Conservation (phyloP, 2,329 filamentous ascomycete species). For the Exophiala bonariae region DNA sequence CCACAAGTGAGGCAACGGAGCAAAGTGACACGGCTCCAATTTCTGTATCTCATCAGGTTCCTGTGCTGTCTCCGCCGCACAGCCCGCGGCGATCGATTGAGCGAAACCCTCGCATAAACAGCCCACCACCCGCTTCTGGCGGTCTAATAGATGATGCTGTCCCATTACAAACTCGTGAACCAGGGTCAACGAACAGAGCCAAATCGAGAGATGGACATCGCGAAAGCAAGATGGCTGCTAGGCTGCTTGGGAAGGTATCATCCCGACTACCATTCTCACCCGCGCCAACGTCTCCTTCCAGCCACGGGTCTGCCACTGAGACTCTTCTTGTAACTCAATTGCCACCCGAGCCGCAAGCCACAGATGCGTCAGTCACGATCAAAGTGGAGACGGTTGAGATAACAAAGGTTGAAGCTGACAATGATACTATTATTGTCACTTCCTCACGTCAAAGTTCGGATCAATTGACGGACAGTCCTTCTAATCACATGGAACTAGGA, state of each 20-base stretch:
- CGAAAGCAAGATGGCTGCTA: constrained; percentile 17
- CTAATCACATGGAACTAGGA: background rate
- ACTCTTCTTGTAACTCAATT: background rate
- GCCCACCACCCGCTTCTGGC: background rate
- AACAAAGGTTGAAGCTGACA: constrained; percentile 25
- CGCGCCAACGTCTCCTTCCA: constrained; percentile 25
- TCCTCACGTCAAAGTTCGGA: background rate
- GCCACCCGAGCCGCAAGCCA: background rate
- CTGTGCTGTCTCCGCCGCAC: constrained; percentile 23
- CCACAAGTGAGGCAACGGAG: constrained; percentile 1
- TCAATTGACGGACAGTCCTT: background rate
- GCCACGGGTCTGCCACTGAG: constrained; percentile 16
- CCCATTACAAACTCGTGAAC: background rate
- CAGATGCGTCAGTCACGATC: constrained; percentile 19
- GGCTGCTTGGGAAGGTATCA: constrained; percentile 15
- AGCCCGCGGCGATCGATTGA: constrained; percentile 13
- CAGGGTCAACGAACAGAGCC: constrained; percentile 1
- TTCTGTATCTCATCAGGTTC: background rate
- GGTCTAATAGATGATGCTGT: background rate
- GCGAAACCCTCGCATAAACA: background rate
- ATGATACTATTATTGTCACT: constrained; percentile 16
- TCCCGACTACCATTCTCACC: constrained; percentile 16
- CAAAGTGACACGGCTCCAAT: background rate
- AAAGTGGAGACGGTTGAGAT: constrained; percentile 27
- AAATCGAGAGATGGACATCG: background rate